Base-by-base conservation (phyloP, 1,284 basidiomycete genomes). In the Rhodotorula glutinis region DNA sequence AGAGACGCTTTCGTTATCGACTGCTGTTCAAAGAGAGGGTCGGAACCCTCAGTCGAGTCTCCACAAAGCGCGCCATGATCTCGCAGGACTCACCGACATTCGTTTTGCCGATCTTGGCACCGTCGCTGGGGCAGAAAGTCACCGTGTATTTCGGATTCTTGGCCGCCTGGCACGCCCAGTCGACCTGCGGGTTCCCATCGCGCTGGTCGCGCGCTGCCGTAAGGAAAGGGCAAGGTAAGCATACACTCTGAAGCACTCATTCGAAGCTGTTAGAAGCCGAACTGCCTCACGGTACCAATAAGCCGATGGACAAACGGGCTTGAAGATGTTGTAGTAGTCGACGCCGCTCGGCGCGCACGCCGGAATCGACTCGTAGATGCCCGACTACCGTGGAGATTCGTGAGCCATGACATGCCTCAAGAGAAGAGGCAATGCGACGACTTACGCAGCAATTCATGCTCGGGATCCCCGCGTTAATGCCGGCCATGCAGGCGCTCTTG, bases 381-480 rank as follows among this genome's bases (percentile, higher is more conserved):
- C 60, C 0, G 65, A 66, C 61, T 62, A 46, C 4, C 43, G 14
- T 16, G 8, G 43, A 7, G 43, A 16, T 4, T 16, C 17, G 9
- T 16, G 4, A 16, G 43, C 5, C 7, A 7, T 9, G 43, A 44
- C 14, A 9, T 19, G 9, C 43, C 14, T 44, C 43, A 16, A 7
- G 43, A 38, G 33, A 5, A 11, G 11, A 38, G 11, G 33, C 33
- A 7, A 5, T 11, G 7, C 5, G 33, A 11, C 33, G 4, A 51
- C 54, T 4, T 33, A 57, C 61, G 19, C 65, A 66, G 60, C 60
- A 66, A 27, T 66, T 66, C 17, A 58, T 44, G 38, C 60, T 62
- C 3, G 65, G 65, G 4, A 58, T 40, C 2, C 30, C 16, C 9
- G 60, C 65, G 40, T 55, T 55, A 33, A 66, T 66, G 0, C 52